phyloP scores from a whole-genome alignment of 2,329 filamentous ascomycete genomes.

The Geosmithia putterillii region DNA sequence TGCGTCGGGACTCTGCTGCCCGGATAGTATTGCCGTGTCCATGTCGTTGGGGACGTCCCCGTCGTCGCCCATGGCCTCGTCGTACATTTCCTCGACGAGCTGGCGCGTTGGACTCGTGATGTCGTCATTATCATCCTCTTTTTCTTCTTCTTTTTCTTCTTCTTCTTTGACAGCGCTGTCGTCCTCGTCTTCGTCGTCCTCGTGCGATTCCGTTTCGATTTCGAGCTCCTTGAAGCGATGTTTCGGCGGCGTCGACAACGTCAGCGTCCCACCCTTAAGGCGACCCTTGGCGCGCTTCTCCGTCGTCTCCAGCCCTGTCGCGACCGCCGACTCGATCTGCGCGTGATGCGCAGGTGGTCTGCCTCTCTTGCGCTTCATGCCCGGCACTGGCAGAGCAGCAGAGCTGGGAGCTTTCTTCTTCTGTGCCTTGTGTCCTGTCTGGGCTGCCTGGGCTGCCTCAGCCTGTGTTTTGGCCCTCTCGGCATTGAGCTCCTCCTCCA shows the following conservation, averaged over 20 bases:
- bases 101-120: slow-evolving; percentile 8
- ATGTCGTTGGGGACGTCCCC: too few relatives aligned
- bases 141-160: slow-evolving; percentile 10
- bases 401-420: neutral
- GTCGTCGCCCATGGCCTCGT: slow-evolving; percentile 3
- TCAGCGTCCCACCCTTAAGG: slow-evolving; percentile 18
- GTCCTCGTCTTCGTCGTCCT: slow-evolving; percentile 9
- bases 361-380: slow-evolving; percentile 9
- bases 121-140: slow-evolving; percentile 5
- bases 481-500: slow-evolving; percentile 28
- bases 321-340: slow-evolving; percentile 16
- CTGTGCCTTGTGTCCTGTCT: neutral
- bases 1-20: too few relatives aligned
- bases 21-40: too few relatives aligned
- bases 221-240: slow-evolving; percentile 15
- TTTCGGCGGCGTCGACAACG: slow-evolving; percentile 22
- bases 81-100: neutral
- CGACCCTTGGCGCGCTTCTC: slow-evolving; percentile 8
- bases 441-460: neutral
- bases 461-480: slow-evolving; percentile 14
- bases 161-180: neutral
- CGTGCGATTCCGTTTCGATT: slow-evolving; percentile 11
- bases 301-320: slow-evolving; percentile 10
- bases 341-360: slow-evolving; percentile 15
- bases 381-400: neutral